phyloP scores from a whole-genome alignment of 2,329 filamentous ascomycete genomes.

The Pyrenophora tritici-repentis region DNA sequence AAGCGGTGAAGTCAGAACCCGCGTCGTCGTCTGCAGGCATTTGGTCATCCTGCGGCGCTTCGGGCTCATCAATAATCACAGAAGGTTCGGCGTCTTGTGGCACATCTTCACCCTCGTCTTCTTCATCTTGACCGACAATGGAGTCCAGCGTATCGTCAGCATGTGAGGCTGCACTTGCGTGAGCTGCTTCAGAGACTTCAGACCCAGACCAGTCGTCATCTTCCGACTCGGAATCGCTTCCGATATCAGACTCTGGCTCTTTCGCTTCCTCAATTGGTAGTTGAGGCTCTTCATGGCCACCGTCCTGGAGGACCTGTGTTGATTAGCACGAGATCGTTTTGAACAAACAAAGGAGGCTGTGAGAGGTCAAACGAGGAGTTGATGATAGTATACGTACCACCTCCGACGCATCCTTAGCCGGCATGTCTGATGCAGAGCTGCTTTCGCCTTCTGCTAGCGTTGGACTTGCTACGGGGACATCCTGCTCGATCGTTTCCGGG shows the following conservation, averaged over 20 bases:
- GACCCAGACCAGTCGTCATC: conserved; percentile 15
- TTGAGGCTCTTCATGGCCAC: neutral
- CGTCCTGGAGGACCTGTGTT: conserved; percentile 4
- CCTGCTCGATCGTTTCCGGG: conserved; percentile 3
- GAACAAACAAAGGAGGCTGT: neutral
- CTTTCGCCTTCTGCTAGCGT: conserved; percentile 7
- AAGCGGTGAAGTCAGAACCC: conserved; percentile 2
- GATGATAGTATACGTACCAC: conserved; percentile 12
- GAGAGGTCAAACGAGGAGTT: neutral
- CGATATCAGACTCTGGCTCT: conserved; percentile 1
- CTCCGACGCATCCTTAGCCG: conserved; percentile 1
- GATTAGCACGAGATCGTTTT: neutral
- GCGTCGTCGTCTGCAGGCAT: neutral
- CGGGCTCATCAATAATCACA: conserved; percentile 1
- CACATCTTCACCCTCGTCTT: neutral
- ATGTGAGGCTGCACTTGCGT: conserved; percentile 4
- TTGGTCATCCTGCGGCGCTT: conserved; percentile 1
- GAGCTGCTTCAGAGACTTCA: conserved; percentile 8
- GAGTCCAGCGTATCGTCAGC: conserved; percentile 3
- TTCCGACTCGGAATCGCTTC: conserved; percentile 9
- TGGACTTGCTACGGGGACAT: conserved; percentile 5
- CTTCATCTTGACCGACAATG: conserved; percentile 3
- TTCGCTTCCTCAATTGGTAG: neutral
- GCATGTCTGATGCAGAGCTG: conserved; percentile 10
- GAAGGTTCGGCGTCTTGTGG: neutral